Evolutionary conservation across 75 land plant genomes (phyloP).

Genomic region (Pinus tabuliformis): DNA sequence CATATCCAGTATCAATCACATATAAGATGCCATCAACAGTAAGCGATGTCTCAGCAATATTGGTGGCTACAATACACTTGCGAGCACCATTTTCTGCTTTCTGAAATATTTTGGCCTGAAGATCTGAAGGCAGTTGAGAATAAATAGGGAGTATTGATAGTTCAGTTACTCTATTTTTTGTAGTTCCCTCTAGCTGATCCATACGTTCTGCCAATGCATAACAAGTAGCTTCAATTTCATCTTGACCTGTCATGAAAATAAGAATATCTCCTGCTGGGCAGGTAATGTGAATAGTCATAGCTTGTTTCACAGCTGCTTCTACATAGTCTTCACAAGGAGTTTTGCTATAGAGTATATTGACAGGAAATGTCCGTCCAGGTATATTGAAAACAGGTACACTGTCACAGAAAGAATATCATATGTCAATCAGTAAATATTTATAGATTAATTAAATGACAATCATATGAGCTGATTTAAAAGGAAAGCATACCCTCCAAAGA

Average conservation of each 20-base stretch:
- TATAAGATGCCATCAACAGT: conserved; percentile 97
- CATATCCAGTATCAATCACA: conserved; percentile 96
- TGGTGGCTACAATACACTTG: conserved; percentile 97
- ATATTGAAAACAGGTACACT: conserved; percentile 96
- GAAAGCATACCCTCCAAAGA: conserved; percentile 83
- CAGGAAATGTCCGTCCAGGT: conserved; percentile 98
- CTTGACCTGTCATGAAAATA: conserved; percentile 99
- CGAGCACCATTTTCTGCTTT: conserved; percentile 96
- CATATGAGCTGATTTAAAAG: conserved; percentile 1
- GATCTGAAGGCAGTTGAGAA: conserved; percentile 96
- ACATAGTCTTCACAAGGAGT: conserved; percentile 99
- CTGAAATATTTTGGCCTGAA: conserved; percentile 97
- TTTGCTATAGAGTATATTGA: conserved; percentile 81
- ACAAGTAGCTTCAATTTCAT: conserved; percentile 93
- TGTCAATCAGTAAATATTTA: background rate
- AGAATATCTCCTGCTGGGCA: conserved; percentile 94
- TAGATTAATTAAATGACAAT: background rate
- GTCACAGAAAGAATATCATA: conserved; percentile 12
- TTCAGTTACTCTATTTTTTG: conserved; percentile 58
- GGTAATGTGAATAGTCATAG: conserved; percentile 92
- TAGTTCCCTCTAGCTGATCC: conserved; percentile 68
- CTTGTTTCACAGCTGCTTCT: conserved; percentile 97
- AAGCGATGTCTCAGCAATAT: conserved; percentile 97
- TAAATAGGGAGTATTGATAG: conserved; percentile 89
- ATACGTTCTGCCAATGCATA: conserved; percentile 87